Evolutionary conservation across 371 early-diverging fungal species (phyloP).

Genomic region (Syncephalastrum monosporum): DNA sequence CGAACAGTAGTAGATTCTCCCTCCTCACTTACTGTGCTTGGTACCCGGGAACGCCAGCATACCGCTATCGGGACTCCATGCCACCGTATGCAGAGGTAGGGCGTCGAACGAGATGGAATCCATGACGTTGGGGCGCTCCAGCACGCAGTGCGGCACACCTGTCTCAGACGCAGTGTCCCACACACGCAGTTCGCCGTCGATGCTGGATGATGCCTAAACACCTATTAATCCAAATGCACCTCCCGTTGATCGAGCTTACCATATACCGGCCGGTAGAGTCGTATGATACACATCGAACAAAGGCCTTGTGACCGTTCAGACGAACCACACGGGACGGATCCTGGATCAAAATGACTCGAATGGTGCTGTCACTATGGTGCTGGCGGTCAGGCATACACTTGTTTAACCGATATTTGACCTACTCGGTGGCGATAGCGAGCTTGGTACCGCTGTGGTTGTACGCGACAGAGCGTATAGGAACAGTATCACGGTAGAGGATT

Average conservation of each 20-base stretch:
- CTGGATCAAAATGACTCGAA: constrained; percentile 32
- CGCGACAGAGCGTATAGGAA: constrained; percentile 31
- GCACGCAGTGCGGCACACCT: constrained; percentile 34
- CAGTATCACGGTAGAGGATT: constrained; percentile 33
- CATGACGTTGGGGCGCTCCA: background rate
- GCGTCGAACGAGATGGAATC: too few relatives aligned
- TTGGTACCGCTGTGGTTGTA: constrained; percentile 33
- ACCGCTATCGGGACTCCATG: constrained; percentile 61
- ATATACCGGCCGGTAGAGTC: constrained; percentile 43
- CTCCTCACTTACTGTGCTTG: constrained; percentile 26
- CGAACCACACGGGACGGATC: constrained; percentile 34
- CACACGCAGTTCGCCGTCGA: constrained; percentile 59
- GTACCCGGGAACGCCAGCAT: constrained; percentile 58
- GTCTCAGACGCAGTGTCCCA: constrained; percentile 53
- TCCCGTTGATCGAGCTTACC: constrained; percentile 11
- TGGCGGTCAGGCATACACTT: background rate
- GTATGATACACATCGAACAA: constrained; percentile 43
- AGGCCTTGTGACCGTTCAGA: constrained; percentile 39
- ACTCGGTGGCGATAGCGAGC: constrained; percentile 47
- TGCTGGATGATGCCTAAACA: constrained; percentile 49
- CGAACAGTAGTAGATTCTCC: background rate
- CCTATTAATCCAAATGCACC: background rate
- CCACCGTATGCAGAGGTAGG: constrained; percentile 19
- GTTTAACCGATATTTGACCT: constrained; percentile 3
- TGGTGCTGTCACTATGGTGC: constrained; percentile 29